Evolutionary conservation across 1,139 yeast species (phyloP).

Genomic region (Torulaspora pretoriensis): DNA sequence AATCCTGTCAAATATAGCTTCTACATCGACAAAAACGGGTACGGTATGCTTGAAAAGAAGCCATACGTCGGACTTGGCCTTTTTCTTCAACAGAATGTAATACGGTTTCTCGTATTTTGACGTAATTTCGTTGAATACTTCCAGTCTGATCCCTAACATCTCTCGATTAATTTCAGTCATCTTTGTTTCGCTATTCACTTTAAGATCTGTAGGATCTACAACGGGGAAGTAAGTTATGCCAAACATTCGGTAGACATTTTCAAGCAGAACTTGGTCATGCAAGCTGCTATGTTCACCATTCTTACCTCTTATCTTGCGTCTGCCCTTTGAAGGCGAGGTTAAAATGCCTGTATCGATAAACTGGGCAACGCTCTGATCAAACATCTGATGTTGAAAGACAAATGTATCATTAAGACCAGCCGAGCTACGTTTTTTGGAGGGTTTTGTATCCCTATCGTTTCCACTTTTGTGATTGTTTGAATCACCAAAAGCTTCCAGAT

Average conservation of each 20-base stretch:
- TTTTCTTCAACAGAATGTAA: conserved; percentile 41
- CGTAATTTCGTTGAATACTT: conserved; percentile 37
- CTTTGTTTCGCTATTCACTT: conserved; percentile 15
- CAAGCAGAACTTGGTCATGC: conserved; percentile 34
- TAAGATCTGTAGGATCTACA: conserved; percentile 37
- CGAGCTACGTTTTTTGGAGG: conserved; percentile 5
- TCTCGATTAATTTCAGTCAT: conserved; percentile 20
- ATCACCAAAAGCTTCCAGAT: neutral
- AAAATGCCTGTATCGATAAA: conserved; percentile 29
- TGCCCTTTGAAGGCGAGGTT: conserved; percentile 27
- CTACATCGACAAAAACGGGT: conserved; percentile 40
- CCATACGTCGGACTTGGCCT: conserved; percentile 36
- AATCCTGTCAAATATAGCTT: conserved; percentile 20
- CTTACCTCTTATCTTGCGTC: conserved; percentile 6
- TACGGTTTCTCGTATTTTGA: conserved; percentile 40
- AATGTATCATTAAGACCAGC: conserved; percentile 6
- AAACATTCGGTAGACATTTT: conserved; percentile 42
- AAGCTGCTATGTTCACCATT: conserved; percentile 10
- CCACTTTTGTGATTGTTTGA: neutral
- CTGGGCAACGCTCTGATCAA: conserved; percentile 35
- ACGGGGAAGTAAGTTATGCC: conserved; percentile 48
- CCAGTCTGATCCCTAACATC: conserved; percentile 45
- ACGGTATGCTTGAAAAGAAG: conserved; percentile 43
- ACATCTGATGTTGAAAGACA: conserved; percentile 35
- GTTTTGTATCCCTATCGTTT: neutral